Evolutionary conservation across 176 grass and related monocot species (phyloP).

Genomic region (Chrysopogon serrulatus): DNA sequence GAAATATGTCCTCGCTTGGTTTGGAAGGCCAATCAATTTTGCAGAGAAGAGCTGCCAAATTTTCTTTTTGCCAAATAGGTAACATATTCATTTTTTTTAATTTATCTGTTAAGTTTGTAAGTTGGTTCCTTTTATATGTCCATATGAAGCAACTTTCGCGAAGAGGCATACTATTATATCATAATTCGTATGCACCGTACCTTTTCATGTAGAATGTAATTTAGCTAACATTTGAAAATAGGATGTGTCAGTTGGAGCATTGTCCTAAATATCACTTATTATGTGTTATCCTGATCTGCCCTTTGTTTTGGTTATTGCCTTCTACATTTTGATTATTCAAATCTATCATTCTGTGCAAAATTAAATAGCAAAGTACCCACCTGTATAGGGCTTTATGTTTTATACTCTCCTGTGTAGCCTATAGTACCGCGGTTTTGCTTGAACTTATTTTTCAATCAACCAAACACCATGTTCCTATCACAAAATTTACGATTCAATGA

Average conservation of each 20-base stretch:
- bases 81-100: slow-evolving; percentile 19
- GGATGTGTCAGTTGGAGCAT: background rate
- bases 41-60: slow-evolving; percentile 72
- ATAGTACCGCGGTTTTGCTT: slow-evolving; percentile 7
- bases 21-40: slow-evolving; percentile 81
- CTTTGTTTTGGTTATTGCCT: background rate
- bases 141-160: background rate
- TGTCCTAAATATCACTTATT: background rate
- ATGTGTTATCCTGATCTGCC: background rate
- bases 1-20: slow-evolving; percentile 84
- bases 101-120: background rate
- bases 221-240: slow-evolving; percentile 5
- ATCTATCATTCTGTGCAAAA: background rate
- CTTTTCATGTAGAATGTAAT: background rate
- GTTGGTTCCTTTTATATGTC: background rate
- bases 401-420: background rate
- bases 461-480: background rate
- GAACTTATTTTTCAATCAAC: slow-evolving; percentile 8
- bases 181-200: background rate
- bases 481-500: background rate
- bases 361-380: background rate
- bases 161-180: background rate
- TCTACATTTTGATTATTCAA: background rate
- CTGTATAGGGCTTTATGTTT: slow-evolving; percentile 6
- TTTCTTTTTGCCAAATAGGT: slow-evolving; percentile 61